A percentile compares a stretch with the other conserved stretches of the same genome.
phyloP scores from a whole-genome alignment of 345 rosid species.

The Gossypium longicalyx region DNA sequence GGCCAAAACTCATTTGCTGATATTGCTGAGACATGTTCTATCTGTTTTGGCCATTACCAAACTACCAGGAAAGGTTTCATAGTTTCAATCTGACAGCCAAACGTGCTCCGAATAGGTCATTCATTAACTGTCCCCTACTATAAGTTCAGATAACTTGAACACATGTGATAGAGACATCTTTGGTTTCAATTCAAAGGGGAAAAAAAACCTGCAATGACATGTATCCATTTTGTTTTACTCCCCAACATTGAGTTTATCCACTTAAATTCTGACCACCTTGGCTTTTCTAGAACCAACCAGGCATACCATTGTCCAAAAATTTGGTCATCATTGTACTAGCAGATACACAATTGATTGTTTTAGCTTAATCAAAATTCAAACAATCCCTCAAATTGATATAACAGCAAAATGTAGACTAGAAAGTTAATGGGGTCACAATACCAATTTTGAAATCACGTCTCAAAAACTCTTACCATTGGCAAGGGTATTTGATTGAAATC shows the following conservation, averaged over 20 bases:
- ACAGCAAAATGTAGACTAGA: background rate
- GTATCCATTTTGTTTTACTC: background rate
- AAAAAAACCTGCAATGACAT: background rate
- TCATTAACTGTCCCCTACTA: background rate
- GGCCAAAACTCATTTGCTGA: background rate
- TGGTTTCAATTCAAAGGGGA: background rate
- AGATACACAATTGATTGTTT: background rate
- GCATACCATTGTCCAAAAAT: background rate
- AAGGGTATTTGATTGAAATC: background rate
- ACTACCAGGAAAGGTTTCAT: background rate
- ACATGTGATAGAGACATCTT: background rate
- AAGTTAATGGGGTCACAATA: background rate
- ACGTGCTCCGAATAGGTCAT: background rate
- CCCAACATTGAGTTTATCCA: background rate
- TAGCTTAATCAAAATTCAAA: background rate
- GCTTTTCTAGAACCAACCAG: background rate
- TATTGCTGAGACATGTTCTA: background rate
- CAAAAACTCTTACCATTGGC: background rate
- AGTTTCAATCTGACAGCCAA: background rate
- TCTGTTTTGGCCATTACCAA: background rate
- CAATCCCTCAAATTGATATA: background rate
- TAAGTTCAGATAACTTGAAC: background rate
- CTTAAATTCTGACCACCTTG: background rate
- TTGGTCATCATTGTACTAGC: background rate
- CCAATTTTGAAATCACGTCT: background rate